A percentile compares a stretch with the other conserved stretches of the same genome.
Conservation (phyloP, 768 basidiomycete genomes). For the Termitomyces sp. region DNA sequence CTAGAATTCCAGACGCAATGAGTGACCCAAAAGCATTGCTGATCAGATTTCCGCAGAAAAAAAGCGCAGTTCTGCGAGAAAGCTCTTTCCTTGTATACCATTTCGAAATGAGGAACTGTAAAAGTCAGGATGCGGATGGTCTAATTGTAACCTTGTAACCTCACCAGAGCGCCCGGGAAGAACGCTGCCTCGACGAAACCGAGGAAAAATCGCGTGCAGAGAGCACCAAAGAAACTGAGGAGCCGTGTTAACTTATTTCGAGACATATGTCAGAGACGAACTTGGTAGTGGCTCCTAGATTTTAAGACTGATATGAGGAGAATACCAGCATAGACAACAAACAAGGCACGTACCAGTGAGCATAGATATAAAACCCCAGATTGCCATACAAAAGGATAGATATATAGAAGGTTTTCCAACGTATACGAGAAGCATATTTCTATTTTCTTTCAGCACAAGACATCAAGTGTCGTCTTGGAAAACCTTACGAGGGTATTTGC, state of each 20-base stretch:
- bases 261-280: conserved; percentile 7
- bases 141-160: conserved; percentile 8
- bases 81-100: conserved; percentile 80
- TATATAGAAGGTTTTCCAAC: conserved; percentile 67
- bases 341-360: conserved; percentile 38
- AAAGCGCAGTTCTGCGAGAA: conserved; percentile 64
- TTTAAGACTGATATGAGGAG: background rate
- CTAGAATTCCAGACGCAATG: conserved; percentile 75
- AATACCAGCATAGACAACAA: background rate
- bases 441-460: conserved; percentile 17
- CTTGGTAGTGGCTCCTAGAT: conserved; percentile 35
- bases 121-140: background rate
- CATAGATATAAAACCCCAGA: conserved; percentile 64
- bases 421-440: conserved; percentile 72
- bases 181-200: conserved; percentile 69
- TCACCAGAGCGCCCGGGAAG: conserved; percentile 55
- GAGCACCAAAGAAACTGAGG: conserved; percentile 57
- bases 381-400: conserved; percentile 59
- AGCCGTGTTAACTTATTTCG: background rate
- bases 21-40: conserved; percentile 84
- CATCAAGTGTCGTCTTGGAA: background rate
- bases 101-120: conserved; percentile 56
- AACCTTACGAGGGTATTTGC: conserved; percentile 70
- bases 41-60: conserved; percentile 73
- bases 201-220: conserved; percentile 73